Evolutionary conservation across 1,284 basidiomycete species (phyloP).

Genomic region (Ceratobasidium theobromae): DNA sequence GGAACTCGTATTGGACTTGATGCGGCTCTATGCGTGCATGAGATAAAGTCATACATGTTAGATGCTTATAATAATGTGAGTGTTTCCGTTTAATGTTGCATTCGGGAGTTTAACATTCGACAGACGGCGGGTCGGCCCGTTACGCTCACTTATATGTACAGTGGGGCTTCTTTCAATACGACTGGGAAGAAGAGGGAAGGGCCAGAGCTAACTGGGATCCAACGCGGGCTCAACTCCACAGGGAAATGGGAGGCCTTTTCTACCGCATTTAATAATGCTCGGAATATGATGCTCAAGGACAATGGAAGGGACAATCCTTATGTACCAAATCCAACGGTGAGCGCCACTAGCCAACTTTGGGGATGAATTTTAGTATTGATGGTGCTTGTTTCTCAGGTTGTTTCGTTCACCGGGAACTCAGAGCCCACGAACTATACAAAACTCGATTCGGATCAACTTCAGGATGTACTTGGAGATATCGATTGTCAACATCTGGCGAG

Average conservation of each 20-base stretch:
- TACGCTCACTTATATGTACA: background rate
- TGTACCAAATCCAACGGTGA: slow-evolving; percentile 24
- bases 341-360: background rate
- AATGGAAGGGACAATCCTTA: slow-evolving; percentile 7
- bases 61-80: slow-evolving; percentile 29
- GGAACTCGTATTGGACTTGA: slow-evolving; percentile 18
- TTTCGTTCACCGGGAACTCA: background rate
- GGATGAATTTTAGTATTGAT: background rate
- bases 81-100: background rate
- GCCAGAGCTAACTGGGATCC: background rate
- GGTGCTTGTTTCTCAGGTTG: background rate
- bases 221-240: slow-evolving; percentile 13
- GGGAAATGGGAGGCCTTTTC: slow-evolving; percentile 9
- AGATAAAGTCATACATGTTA: slow-evolving; percentile 4
- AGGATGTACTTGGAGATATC: slow-evolving; percentile 8
- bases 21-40: slow-evolving; percentile 23
- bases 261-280: slow-evolving; percentile 4
- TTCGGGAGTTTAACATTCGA: background rate
- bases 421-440: background rate
- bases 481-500: slow-evolving; percentile 22
- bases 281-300: slow-evolving; percentile 21
- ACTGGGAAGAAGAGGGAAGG: slow-evolving; percentile 13
- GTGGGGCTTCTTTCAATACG: slow-evolving; percentile 1
- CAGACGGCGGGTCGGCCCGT: slow-evolving; percentile 16
- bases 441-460: background rate